These are phyloP conservation scores for Hyphopichia buzzinii DNA, from an alignment of 1,139 yeast species.

Conservation along the genomic window DNA sequence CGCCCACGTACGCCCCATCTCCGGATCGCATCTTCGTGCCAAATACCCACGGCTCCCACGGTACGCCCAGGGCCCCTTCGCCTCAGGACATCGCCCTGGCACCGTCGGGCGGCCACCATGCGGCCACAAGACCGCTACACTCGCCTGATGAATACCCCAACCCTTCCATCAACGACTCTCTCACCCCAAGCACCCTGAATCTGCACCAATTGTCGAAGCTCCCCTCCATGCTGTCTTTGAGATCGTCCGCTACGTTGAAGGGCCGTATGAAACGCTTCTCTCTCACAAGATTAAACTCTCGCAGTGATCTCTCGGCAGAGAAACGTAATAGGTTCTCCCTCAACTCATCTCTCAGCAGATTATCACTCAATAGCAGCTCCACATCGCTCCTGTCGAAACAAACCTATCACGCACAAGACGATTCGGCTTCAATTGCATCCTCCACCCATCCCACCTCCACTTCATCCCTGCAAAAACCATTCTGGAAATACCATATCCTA, in stretches of 20 bases:
- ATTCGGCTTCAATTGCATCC: background rate
- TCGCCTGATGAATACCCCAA: slow-evolving; percentile 6
- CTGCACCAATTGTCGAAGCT: background rate
- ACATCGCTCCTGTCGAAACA: slow-evolving; percentile 2
- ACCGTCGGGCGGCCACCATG: background rate
- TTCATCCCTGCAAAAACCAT: slow-evolving; percentile 22
- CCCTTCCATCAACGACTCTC: slow-evolving; percentile 10
- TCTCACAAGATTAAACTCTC: slow-evolving; percentile 8
- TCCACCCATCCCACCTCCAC: background rate
- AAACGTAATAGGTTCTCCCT: slow-evolving; percentile 6
- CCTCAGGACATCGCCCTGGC: background rate
- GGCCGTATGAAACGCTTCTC: slow-evolving; percentile 12
- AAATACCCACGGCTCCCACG: background rate
- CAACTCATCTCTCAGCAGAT: slow-evolving; percentile 7
- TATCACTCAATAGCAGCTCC: slow-evolving; percentile 2
- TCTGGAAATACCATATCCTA: slow-evolving; percentile 62
- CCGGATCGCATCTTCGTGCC: background rate
- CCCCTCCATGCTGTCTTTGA: background rate
- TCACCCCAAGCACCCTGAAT: slow-evolving; percentile 1
- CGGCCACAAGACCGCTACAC: background rate
- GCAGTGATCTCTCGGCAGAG: slow-evolving; percentile 1
- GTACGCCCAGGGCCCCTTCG: background rate
- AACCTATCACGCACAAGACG: slow-evolving; percentile 1
- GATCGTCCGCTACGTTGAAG: background rate
- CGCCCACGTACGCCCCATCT: background rate